Base-by-base conservation (phyloP, 805 yeast genomes). In the Ogataea polymorpha region DNA sequence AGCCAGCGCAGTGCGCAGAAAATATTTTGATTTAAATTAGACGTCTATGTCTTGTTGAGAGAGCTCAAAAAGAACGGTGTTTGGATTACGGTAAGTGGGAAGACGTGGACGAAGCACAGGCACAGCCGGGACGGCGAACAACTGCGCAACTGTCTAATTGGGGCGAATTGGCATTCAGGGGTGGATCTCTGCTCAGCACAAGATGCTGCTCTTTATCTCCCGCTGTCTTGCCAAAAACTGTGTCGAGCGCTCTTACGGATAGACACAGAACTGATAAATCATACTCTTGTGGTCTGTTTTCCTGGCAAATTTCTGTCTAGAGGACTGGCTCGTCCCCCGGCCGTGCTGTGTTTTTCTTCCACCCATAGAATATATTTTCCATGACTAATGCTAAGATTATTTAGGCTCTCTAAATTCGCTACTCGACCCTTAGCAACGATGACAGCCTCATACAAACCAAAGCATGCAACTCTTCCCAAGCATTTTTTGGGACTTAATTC, bases 401-500 rank as follows among this genome's bases (percentile, higher is more conserved):
- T 39, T 28, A 39, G 37, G 27, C 32, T 39, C 34, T 32, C 39
- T n/a, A 34, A 16, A 35, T 17, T 35, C 21, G 23, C 39, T 13
- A n/a, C 23, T 21, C 31, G 39, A 32, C 36, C 41, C 27, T 37
- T 35, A 35, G 16, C 32, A 37, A 48, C 43, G 25, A 54, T 51
- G 58, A 42, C 56, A 25, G 42, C 46, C 17, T 24, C 46, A 15
- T 48, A 45, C 32, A 28, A 42, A 13, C 49, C 53, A 14, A 46
- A 48, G 30, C 66, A 61, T 35, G 46, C 55, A 37, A 50, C 60
- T 6, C 68, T 90, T 53, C 81, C 96, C 23, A 44, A 74, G 27
- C 85, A 89, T 66, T 93, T 90, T 68, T 64, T 78, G 42, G 99
- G 99, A 42, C 73, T 82, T 43, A 87, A 90, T 64, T 75, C 93